Base-by-base conservation (phyloP, 306 rosid genomes). In the Bauhinia variegata region DNA sequence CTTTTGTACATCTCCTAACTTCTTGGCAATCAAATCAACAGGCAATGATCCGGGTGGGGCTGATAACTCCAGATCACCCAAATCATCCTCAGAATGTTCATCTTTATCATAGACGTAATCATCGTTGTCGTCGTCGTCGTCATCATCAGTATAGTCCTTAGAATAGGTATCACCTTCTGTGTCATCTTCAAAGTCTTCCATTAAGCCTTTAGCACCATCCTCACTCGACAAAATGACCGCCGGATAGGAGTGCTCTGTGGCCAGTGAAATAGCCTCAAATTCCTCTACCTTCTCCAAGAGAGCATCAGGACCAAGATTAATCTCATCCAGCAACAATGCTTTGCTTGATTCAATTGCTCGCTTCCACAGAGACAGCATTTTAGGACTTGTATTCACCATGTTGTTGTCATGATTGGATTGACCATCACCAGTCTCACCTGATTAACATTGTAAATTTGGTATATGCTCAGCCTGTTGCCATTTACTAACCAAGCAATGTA, bases 221-320 rank as follows among this genome's bases (percentile, higher is more conserved):
- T 82, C 55, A 70, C 72, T 37, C 15, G 87, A 59, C 58, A 69
- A 54, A 48, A 79, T 65, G 14, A 74, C 52, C 10, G 87, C 96
- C 8, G 93, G 89, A 71, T 78, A 67, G 5, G 98, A 89, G 80
- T 87, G 97, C 60, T 88, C 96, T 4, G 77, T 78, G 46, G 86
- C 90, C 70, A 83, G 99, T 63, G 96, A 82, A 68, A 86, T 74
- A 59, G 75, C 78, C 60, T 88, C n/a, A n/a, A n/a, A n/a, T n/a
- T n/a, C n/a, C n/a, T n/a, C n/a, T n/a, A n/a, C n/a, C n/a, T n/a
- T n/a, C n/a, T n/a, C n/a, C n/a, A 93, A 73, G 17, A 93, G 92
- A 51, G 83, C 89, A 77, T 93, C 95, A 6, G 97, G 99, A 65
- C 84, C 85, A 46, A 86, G 84, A 80, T n/a, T n/a, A n/a, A 73